Conservation (phyloP, 1,284 basidiomycete species). For the Neolentinus lepideus region DNA sequence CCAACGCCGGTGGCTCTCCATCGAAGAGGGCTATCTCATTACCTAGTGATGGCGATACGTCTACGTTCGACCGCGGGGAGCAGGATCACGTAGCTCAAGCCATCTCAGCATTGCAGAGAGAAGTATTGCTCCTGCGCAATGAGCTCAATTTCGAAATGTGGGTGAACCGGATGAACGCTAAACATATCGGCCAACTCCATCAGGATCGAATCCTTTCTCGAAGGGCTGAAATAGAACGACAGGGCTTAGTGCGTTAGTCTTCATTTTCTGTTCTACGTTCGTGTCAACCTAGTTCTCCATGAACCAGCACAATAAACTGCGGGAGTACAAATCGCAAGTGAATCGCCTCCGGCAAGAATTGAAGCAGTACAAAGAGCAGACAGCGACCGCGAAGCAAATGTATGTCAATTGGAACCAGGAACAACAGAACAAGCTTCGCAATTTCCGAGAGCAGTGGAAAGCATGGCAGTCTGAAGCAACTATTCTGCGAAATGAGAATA, state of each 20-base stretch:
- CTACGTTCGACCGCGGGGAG: conserved; percentile 11
- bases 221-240: conserved; percentile 71
- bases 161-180: conserved; percentile 70
- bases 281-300: too few species aligned
- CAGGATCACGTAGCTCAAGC: conserved; percentile 48
- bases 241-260: conserved; percentile 58
- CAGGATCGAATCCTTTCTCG: conserved; percentile 65
- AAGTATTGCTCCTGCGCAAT: conserved; percentile 64
- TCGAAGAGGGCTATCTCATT: conserved; percentile 7
- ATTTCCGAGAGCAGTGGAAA: conserved; percentile 63
- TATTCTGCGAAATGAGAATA: conserved; percentile 52
- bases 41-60: conserved; percentile 13
- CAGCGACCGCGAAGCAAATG: conserved; percentile 54
- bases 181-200: conserved; percentile 72
- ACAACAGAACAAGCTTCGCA: conserved; percentile 57
- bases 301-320: conserved; percentile 65
- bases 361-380: conserved; percentile 56
- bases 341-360: conserved; percentile 54
- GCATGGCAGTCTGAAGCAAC: conserved; percentile 57
- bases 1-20: not conserved
- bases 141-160: conserved; percentile 80
- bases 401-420: conserved; percentile 70
- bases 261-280: not conserved
- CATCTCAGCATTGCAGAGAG: conserved; percentile 63
- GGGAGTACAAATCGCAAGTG: conserved; percentile 63